These are phyloP conservation scores for Colletotrichum liaoningense DNA, from an alignment of 2,329 filamentous ascomycete genomes.

Conservation along the genomic window DNA sequence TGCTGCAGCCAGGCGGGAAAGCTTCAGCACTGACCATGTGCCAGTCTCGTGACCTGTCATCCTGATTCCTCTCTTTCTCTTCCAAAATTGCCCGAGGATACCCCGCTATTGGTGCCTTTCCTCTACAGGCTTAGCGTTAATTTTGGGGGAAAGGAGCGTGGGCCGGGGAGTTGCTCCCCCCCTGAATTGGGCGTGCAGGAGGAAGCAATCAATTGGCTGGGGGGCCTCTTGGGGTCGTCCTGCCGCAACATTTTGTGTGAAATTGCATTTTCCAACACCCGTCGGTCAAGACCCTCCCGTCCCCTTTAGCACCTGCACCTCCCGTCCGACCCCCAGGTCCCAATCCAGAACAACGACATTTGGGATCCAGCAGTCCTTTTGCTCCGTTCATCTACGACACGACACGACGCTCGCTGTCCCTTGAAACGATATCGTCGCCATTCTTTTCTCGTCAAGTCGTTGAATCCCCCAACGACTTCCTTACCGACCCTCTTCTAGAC, in stretches of 20 bases:
- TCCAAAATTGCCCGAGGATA: slow-evolving; percentile 32
- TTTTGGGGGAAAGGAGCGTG: slow-evolving; percentile 35
- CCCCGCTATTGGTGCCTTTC: slow-evolving; percentile 14
- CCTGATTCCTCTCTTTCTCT: not conserved
- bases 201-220: slow-evolving; percentile 38
- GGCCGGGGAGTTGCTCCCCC: slow-evolving; percentile 34
- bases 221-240: slow-evolving; percentile 31
- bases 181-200: slow-evolving; percentile 38
- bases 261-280: slow-evolving; percentile 48
- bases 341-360: slow-evolving; percentile 35
- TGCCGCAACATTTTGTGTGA: slow-evolving; percentile 51
- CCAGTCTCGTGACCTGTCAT: slow-evolving; percentile 35
- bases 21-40: slow-evolving; percentile 25
- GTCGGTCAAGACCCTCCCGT: slow-evolving; percentile 38
- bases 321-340: slow-evolving; percentile 24
- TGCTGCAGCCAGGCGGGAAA: slow-evolving; percentile 9
- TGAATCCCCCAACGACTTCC: slow-evolving; percentile 25
- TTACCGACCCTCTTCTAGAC: slow-evolving; percentile 18
- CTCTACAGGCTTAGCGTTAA: slow-evolving; percentile 2
- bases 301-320: slow-evolving; percentile 38
- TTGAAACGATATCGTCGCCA: slow-evolving; percentile 16
- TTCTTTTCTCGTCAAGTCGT: slow-evolving; percentile 23
- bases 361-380: slow-evolving; percentile 34
- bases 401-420: slow-evolving; percentile 31
- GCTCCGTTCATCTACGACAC: slow-evolving; percentile 29